Evolutionary conservation across 2,329 filamentous ascomycete genomes (phyloP).

Genomic region (Paecilomyces niveus): DNA sequence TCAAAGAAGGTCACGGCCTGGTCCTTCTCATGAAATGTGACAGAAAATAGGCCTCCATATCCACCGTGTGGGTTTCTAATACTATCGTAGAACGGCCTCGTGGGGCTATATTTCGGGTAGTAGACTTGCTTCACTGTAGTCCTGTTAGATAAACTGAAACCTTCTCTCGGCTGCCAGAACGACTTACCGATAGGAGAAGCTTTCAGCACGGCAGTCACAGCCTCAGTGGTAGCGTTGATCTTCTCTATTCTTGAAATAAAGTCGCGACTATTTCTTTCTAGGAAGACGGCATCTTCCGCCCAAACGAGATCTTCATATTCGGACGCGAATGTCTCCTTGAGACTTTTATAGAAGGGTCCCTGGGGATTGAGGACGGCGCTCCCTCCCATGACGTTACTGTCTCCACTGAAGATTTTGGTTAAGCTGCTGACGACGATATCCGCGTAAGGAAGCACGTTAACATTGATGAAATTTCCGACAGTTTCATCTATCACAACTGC

Average conservation of each 20-base stretch:
- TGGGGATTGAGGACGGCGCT: constrained; percentile 60
- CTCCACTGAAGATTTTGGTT: constrained; percentile 95
- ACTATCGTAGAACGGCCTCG: constrained; percentile 67
- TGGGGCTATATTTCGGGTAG: constrained; percentile 75
- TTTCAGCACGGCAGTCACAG: constrained; percentile 66
- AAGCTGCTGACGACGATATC: constrained; percentile 92
- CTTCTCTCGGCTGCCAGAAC: neutral
- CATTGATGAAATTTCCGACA: constrained; percentile 91
- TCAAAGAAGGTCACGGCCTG: constrained; percentile 82
- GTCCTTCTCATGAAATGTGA: constrained; percentile 63
- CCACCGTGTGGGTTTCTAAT: constrained; percentile 68
- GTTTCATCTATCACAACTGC: constrained; percentile 92
- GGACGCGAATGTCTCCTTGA: constrained; percentile 60
- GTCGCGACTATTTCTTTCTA: constrained; percentile 93
- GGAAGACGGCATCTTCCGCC: constrained; percentile 87
- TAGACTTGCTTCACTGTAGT: constrained; percentile 65
- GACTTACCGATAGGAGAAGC: constrained; percentile 45
- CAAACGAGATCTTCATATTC: constrained; percentile 88
- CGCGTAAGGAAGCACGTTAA: constrained; percentile 81
- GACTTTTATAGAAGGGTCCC: constrained; percentile 58
- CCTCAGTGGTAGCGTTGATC: constrained; percentile 79
- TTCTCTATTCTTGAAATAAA: constrained; percentile 75
- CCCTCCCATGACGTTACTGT: constrained; percentile 97
- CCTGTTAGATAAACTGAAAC: constrained; percentile 1
- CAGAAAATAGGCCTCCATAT: constrained; percentile 83